phyloP scores from a whole-genome alignment of 2,329 filamentous ascomycete species.

The Cercospora sp. region DNA sequence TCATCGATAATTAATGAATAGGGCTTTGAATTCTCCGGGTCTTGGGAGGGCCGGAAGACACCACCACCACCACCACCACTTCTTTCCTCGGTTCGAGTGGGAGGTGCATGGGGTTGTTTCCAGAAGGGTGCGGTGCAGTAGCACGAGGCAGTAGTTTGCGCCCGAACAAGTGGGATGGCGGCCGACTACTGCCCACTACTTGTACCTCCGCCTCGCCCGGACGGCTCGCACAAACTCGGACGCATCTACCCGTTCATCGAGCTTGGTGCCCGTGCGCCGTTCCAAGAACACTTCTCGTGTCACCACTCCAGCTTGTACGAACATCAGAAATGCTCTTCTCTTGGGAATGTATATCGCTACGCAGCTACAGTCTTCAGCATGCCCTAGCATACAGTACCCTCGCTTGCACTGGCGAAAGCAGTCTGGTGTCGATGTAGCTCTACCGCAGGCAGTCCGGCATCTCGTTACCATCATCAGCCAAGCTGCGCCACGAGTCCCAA shows the following conservation, averaged over 20 bases:
- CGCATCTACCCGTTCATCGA: neutral
- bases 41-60: neutral
- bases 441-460: neutral
- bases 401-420: neutral
- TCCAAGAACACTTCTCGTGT: neutral
- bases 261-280: neutral
- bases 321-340: too few species aligned
- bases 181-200: neutral
- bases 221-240: neutral
- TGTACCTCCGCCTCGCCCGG: neutral
- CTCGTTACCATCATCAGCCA: neutral
- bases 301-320: neutral
- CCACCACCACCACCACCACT: neutral
- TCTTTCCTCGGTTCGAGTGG: neutral
- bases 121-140: constrained; percentile 1
- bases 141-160: neutral
- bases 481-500: constrained; percentile 13
- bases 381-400: neutral
- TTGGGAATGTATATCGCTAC: too few species aligned
- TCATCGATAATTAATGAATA: neutral
- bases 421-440: neutral
- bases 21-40: neutral
- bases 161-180: constrained; percentile 17
- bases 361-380: neutral
- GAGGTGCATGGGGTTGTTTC: neutral